A percentile compares a stretch with the other conserved stretches of the same genome.
Conservation (phyloP, 2,329 filamentous ascomycete genomes). For the Colletotrichum spinosum region DNA sequence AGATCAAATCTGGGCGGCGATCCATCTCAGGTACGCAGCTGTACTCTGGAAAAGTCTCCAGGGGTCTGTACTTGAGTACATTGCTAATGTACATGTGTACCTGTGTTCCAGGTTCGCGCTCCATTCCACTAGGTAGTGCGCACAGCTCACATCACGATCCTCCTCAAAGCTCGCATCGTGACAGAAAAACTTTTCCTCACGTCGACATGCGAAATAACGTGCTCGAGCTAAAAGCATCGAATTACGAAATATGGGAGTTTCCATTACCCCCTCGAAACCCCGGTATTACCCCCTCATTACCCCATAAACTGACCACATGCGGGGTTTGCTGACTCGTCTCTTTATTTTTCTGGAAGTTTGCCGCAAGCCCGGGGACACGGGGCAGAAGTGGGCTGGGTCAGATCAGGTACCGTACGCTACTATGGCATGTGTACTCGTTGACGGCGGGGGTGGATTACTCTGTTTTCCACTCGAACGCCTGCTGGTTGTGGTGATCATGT, state of each 20-base stretch:
- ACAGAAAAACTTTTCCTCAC: constrained; percentile 13
- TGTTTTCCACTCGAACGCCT: no score
- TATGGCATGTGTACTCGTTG: constrained; percentile 1
- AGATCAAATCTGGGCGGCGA: neutral
- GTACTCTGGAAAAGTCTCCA: neutral
- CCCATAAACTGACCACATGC: constrained; percentile 37
- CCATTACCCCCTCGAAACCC: constrained; percentile 37
- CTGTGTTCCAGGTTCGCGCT: no score
- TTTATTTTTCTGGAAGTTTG: constrained; percentile 12
- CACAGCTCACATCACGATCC: constrained; percentile 3
- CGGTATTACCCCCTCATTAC: constrained; percentile 37
- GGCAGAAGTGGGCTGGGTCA: constrained; percentile 1
- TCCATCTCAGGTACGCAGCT: neutral
- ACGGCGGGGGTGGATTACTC: neutral
- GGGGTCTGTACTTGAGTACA: neutral
- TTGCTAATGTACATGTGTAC: no score
- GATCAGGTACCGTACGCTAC: neutral
- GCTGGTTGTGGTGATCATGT: no score
- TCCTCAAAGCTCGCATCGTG: constrained; percentile 16
- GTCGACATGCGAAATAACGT: constrained; percentile 29
- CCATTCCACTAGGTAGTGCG: neutral
- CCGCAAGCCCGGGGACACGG: constrained; percentile 31
- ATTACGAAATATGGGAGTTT: constrained; percentile 37
- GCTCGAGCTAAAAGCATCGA: constrained; percentile 32
- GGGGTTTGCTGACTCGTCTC: constrained; percentile 35